phyloP scores from a whole-genome alignment of 768 basidiomycete genomes.

The Termitomyces sp. region DNA sequence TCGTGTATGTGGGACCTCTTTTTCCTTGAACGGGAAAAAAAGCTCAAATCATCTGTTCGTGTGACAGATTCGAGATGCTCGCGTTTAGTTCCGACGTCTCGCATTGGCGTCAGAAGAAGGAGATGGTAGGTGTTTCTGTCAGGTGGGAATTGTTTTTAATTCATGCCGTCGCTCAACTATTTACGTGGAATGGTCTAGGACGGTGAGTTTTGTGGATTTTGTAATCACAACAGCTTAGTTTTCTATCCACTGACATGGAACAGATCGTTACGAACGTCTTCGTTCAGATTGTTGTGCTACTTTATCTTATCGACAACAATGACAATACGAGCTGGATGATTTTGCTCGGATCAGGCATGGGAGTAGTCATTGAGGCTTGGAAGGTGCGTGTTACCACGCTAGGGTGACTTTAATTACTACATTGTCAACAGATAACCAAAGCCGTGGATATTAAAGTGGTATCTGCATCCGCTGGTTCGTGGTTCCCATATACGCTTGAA shows the following conservation, averaged over 20 bases:
- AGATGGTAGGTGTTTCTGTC: conserved; percentile 92
- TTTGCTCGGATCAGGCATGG: conserved; percentile 78
- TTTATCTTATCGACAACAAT: conserved; percentile 94
- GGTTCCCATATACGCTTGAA: conserved; percentile 72
- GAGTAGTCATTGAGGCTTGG: conserved; percentile 88
- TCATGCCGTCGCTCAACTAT: not conserved
- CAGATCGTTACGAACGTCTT: conserved; percentile 89
- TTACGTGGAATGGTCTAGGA: conserved; percentile 28
- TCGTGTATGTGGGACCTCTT: conserved; percentile 50
- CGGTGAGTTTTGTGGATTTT: conserved; percentile 34
- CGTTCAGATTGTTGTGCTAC: conserved; percentile 82
- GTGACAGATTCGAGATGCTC: conserved; percentile 80
- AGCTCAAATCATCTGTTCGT: not conserved
- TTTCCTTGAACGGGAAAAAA: conserved; percentile 2
- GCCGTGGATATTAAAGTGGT: conserved; percentile 82
- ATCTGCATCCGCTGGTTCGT: conserved; percentile 53
- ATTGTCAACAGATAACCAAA: conserved; percentile 61
- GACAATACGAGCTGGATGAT: conserved; percentile 99
- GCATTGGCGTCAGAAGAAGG: conserved; percentile 93
- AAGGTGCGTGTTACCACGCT: conserved; percentile 49
- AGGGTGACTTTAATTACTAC: not conserved
- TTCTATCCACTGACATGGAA: not conserved
- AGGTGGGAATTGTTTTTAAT: conserved; percentile 41
- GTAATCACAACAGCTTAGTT: not conserved
- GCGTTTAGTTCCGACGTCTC: conserved; percentile 94